Evolutionary conservation across 306 rosid species (phyloP), one percentile per base, ranked within the genome.

Genomic region (Parietaria judaica): DNA sequence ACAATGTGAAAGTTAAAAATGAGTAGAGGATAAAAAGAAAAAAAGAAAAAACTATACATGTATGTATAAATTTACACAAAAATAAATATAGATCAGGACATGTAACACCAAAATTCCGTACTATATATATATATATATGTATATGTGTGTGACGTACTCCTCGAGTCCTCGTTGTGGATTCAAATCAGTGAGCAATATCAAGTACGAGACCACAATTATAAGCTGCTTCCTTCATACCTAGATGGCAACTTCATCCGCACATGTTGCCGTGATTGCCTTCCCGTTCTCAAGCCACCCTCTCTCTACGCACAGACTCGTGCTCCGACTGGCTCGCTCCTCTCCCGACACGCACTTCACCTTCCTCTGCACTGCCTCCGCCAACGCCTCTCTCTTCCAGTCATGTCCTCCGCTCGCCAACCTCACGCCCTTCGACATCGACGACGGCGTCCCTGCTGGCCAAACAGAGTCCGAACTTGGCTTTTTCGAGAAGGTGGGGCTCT

Each of bases 271-370:
- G 4, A 38, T 78, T 23, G 59, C 65, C 4, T 79, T 82, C 50
- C 87, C 82, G 12, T 71, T 76, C 11, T 73, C 70, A 1, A 49
- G 65, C 74, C 87, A 76, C 31, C 37, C 63, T 0, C 3, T 10
- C n/a, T 60, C 68, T 36, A 36, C 58, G 9, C 66, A 79, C 16
- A 79, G 31, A 41, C 58, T 76, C 8, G 62, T 54, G 5, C 13
- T 67, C 54, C 67, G 35, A 12, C 49, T 82, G 8, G 80, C 87
- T 3, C 56, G 14, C 9, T 68, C 81, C 0, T 23, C 73, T 11
- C 81, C 81, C 14, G 5, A 62, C 54, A 41, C 36, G 1, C 54
- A 9, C 6, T 79, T 79, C 51, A 76, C 80, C 5, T 82, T 82
- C 74, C 15, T 74, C 5, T 57, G 11, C 71, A 63, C 71, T 5